Percentiles rank a stretch among this genome's conserved stretches.
Conservation (phyloP, 371 early-diverging fungal species). For the Rhizopus delemar region DNA sequence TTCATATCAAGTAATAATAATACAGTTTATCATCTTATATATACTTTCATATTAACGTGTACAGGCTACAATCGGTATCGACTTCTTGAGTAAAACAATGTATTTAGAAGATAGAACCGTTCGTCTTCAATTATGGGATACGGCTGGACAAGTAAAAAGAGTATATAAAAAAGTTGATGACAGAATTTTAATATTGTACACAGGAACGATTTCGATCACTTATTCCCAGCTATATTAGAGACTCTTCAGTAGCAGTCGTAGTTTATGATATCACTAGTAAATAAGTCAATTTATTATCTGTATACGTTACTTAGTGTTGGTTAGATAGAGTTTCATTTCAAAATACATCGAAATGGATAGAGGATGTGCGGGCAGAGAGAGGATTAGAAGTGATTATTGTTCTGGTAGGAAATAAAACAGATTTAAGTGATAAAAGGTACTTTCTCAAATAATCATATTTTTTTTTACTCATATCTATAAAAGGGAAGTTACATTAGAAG, state of each 20-base stretch:
- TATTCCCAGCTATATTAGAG: constrained; percentile 97
- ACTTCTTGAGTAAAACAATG: constrained; percentile 98
- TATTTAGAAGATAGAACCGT: constrained; percentile 94
- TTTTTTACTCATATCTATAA: background rate
- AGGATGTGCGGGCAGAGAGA: constrained; percentile 94
- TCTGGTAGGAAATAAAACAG: constrained; percentile 98
- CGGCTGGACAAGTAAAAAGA: constrained; percentile 93
- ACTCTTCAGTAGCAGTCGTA: constrained; percentile 97
- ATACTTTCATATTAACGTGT: background rate
- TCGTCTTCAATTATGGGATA: constrained; percentile 99
- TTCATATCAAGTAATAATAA: constrained; percentile 77
- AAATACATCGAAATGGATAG: constrained; percentile 97
- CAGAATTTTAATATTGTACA: background rate
- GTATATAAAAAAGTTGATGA: background rate
- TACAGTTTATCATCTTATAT: background rate
- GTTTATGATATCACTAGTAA: constrained; percentile 94
- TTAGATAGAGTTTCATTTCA: constrained; percentile 86
- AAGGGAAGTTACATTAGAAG: constrained; percentile 89
- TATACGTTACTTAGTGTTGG: background rate
- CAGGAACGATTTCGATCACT: constrained; percentile 93
- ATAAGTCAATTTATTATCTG: constrained; percentile 10
- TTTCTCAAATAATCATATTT: background rate
- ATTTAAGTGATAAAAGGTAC: constrained; percentile 88
- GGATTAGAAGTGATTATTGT: constrained; percentile 96
- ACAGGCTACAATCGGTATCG: constrained; percentile 99